Evolutionary conservation across 495 filamentous ascomycete species (phyloP).

Genomic region (Aspergillus haitiensis): DNA sequence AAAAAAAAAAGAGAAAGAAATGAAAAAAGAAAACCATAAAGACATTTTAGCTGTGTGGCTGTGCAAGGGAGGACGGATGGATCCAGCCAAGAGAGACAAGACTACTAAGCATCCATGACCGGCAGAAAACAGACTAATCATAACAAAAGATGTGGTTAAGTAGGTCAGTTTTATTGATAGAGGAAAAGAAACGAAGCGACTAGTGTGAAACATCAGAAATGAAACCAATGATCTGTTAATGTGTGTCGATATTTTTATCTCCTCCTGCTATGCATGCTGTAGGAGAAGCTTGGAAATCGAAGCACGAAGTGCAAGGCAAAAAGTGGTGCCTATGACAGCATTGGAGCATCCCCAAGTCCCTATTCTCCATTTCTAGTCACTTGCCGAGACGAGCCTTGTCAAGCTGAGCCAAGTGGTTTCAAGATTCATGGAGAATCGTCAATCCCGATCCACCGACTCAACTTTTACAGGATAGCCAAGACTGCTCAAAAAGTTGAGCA

Average conservation of each 20-base stretch:
- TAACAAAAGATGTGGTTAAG: too few relatives aligned
- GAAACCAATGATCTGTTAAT: too few relatives aligned
- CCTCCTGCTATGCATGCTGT: background rate
- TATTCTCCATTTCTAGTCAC: slow-evolving; percentile 1
- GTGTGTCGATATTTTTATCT: background rate
- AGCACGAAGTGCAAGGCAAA: background rate
- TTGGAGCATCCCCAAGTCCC: background rate
- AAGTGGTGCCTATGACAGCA: background rate
- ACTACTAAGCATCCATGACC: background rate
- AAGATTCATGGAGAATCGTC: slow-evolving; percentile 3
- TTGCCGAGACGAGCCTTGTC: slow-evolving; percentile 10
- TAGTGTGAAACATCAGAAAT: too few relatives aligned
- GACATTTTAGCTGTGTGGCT: background rate
- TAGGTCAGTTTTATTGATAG: background rate
- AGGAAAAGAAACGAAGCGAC: background rate
- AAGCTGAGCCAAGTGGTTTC: slow-evolving; percentile 21
- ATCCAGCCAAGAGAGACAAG: background rate
- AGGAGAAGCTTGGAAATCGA: too few relatives aligned
- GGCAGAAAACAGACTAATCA: background rate
- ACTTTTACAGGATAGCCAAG: slow-evolving; percentile 12
- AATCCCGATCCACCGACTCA: background rate
- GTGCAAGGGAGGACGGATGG: background rate
- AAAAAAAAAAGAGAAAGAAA: background rate
- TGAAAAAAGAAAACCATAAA: background rate
- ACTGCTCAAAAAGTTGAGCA: slow-evolving; percentile 1